Evolutionary conservation across 2,329 filamentous ascomycete species (phyloP).

Genomic region (Colletotrichum godetiae): DNA sequence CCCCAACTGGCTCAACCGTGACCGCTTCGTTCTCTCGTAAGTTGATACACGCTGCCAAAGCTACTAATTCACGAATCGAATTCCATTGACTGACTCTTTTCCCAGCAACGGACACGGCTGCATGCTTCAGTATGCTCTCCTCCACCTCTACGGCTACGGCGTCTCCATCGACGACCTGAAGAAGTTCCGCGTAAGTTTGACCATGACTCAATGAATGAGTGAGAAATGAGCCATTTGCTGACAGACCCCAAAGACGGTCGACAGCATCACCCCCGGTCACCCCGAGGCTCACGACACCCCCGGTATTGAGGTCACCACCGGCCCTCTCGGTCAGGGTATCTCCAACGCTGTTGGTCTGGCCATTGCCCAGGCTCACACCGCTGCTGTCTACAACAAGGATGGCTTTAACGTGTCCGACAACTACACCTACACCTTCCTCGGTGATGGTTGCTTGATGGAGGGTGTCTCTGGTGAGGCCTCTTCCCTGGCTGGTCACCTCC

Average conservation of each 20-base stretch:
- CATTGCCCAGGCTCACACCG: slow-evolving; percentile 93
- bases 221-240: not conserved
- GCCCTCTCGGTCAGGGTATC: slow-evolving; percentile 97
- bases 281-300: slow-evolving; percentile 97
- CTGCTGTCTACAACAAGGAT: slow-evolving; percentile 95
- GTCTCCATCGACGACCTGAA: slow-evolving; percentile 92
- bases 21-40: slow-evolving; percentile 99
- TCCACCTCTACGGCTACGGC: slow-evolving; percentile 94
- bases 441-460: slow-evolving; percentile 99
- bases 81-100: not conserved
- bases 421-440: slow-evolving; percentile 97
- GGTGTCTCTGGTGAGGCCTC: slow-evolving; percentile 94
- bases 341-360: slow-evolving; percentile 97
- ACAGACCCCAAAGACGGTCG: slow-evolving; percentile 55
- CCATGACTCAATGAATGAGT: not conserved
- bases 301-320: slow-evolving; percentile 97
- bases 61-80: not conserved
- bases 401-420: slow-evolving; percentile 92
- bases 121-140: slow-evolving; percentile 99
- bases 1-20: slow-evolving; percentile 95
- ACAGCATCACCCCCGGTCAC: slow-evolving; percentile 91
- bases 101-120: slow-evolving; percentile 95
- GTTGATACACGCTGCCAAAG: slow-evolving; percentile 51
- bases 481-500: slow-evolving; percentile 92
- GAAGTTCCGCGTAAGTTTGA: slow-evolving; percentile 85